Evolutionary conservation across 768 basidiomycete genomes (phyloP), one percentile per base, ranked within the genome.

Genomic region (Ramaria sp.): DNA sequence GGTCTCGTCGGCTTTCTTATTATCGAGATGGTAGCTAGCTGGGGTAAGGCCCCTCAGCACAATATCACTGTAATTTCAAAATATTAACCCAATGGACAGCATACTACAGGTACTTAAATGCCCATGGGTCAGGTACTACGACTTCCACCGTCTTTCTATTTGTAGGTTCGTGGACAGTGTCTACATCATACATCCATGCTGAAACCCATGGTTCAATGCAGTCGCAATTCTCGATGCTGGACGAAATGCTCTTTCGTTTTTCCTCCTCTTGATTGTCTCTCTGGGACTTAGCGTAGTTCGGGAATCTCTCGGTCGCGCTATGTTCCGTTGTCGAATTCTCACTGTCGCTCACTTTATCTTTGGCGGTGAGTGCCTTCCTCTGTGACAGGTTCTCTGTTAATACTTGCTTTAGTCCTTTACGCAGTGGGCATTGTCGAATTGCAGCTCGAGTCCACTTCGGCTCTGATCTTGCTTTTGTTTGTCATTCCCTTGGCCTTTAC

Each of bases 201-300:
- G 54, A 10, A 19, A 48, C n/a, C 47, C n/a, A 2, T n/a, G 13
- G 22, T 47, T 15, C 41, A n/a, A 39, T n/a, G 0, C 60, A 90
- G 92, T 95, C 41, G 88, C 93, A n/a, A 90, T 94, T 59, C 74
- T 98, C 45, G 94, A 97, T 64, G 95, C 96, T 9, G 94, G 88
- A 6, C 75, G 96, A 47, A 98, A 98, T 65, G 88, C 92, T 1
- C 76, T 94, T 68, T 93, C 91, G 1, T 93, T 98, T 73, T 97
- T 98, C 73, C 81, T 98, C 77, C 77, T 99, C 20, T 75, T 97
- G 20, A 84, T 98, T 46, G 94, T 97, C 24, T 85, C 89, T 4
- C 80, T 97, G 63, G 96, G 96, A 37, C 74, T 96, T 41, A 91
- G 88, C 61, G 91, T 98, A 30, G 91, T 97, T 27, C 80, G 86